Base-by-base conservation (phyloP, 768 basidiomycete species). In the Hebeloma cylindrosporum region DNA sequence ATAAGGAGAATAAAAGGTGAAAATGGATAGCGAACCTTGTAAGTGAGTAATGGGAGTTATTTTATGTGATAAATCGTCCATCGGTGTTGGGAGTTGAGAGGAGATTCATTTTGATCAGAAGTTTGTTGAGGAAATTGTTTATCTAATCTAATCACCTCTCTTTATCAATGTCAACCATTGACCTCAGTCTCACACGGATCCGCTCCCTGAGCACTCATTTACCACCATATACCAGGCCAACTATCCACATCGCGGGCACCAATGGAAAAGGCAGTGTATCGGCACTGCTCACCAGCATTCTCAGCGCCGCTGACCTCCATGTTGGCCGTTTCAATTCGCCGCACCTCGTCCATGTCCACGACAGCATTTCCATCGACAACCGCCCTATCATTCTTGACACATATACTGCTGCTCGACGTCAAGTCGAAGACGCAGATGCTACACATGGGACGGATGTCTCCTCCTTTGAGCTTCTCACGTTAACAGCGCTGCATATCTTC, bases 201-300 rank as follows among this genome's bases (percentile, higher is more conserved):
- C 26, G 26, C 43, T 0, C 17, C 43, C 29, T 16, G 17, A 14
- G 14, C 20, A 3, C 14, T n/a, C 2, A n/a, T n/a, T n/a, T n/a
- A n/a, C n/a, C n/a, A n/a, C 65, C 71, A 0, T 85, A 88, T 58
- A 79, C 73, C 0, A 77, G 89, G 2, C 95, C 93, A 0, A 91
- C 93, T 0, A 72, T 89, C 26, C 96, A 99, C 59, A 77, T 98
- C 45, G 83, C 93, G 6, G 96, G 96, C 0, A 99, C 96, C 0
- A 98, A 99, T 65, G 95, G 95, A 7, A 99, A 98, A 65, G 96
- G 96, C 26, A 94, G 90, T 54, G 91, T 95, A 9, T 83, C 92
- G 1, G 84, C 85, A 4, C 71, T 93, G 26, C 63, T 96, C 8
- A 80, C 89, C 0, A 90, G 90, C 31, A 86, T 91, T 55, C 68